phyloP scores from a whole-genome alignment of 2,329 filamentous ascomycete genomes.

The Fusarium albidum region DNA sequence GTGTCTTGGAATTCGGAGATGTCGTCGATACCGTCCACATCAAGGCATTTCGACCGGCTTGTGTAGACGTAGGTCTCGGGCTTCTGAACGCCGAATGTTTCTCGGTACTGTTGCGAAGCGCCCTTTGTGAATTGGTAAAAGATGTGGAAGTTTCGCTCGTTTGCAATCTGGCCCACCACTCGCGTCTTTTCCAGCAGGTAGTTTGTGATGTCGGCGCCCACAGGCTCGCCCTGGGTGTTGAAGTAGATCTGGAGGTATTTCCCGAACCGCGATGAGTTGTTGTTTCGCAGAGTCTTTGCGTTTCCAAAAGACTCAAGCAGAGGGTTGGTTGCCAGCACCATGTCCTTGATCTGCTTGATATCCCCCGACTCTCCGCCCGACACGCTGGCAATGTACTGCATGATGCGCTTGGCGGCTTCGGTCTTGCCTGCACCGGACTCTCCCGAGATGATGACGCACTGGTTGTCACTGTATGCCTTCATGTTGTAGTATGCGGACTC shows the following conservation, averaged over 20 bases:
- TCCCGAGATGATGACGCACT: constrained; percentile 98
- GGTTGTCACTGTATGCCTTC: constrained; percentile 99
- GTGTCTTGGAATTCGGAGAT: constrained; percentile 88
- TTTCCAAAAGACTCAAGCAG: constrained; percentile 98
- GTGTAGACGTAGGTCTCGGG: constrained; percentile 95
- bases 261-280: constrained; percentile 98
- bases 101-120: constrained; percentile 84
- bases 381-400: constrained; percentile 99
- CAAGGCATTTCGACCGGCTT: constrained; percentile 90
- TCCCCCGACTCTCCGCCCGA: constrained; percentile 85
- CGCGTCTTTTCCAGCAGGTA: constrained; percentile 95
- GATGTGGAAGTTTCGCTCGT: constrained; percentile 98
- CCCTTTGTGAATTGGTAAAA: constrained; percentile 99
- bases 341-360: constrained; percentile 97
- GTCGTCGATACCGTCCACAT: constrained; percentile 95
- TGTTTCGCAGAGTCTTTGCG: constrained; percentile 96
- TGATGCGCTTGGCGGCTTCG: constrained; percentile 96
- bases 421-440: constrained; percentile 99
- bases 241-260: constrained; percentile 99
- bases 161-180: constrained; percentile 92
- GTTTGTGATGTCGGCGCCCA: constrained; percentile 97
- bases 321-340: constrained; percentile 98
- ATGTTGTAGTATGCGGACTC: constrained; percentile 99
- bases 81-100: constrained; percentile 88
- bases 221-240: constrained; percentile 87